Base-by-base conservation (phyloP, 352 stramenopile genomes). In the Phytophthora citrophthora region DNA sequence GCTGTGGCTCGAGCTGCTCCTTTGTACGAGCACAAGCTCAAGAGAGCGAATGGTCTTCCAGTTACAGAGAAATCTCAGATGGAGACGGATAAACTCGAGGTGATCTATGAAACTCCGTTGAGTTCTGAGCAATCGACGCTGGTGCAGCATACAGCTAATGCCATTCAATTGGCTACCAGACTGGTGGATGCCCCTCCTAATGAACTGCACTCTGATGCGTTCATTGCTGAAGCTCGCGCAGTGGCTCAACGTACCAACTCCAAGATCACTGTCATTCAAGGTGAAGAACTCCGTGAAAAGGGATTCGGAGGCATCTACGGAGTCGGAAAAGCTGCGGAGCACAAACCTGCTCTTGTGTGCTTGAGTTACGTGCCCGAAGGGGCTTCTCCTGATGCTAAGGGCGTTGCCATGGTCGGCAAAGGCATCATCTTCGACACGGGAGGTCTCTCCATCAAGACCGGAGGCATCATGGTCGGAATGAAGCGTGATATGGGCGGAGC, bases 341-440 rank as follows among this genome's bases (percentile, higher is more conserved):
- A 97, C 72, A 85, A 91, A 47, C 95, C 96, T 2, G 89, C 94
- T 34, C 76, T 99, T 4, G 79, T 98, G 20, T 87, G 98, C 32
- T 59, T 99, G 48, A 94, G 85, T 40, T 86, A 97, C 63, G 77
- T 88, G 68, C 88, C 86, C 0, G 52, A 60, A 5, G 70, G 68
- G 12, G 52, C 32, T 16, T 31, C 45, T 2, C 50, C 62, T 2
- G 60, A 67, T n/a, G 67, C 63, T 27, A 77, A 84, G 62, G 76
- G 92, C 48, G 70, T 93, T 2, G 84, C 78, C 9, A 75, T 98
- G 44, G 93, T 98, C 16, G 95, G 95, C 55, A 99, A 99, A 73
- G 95, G 95, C 29, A 98, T 99, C 73, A 85, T 98, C 11, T 99
- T 98, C 72, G 96, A 99, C 80, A 99, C 96, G 23, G 96, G 95